Conservation (phyloP, 2,329 filamentous ascomycete genomes). For the Dactylellina haptotyla region DNA sequence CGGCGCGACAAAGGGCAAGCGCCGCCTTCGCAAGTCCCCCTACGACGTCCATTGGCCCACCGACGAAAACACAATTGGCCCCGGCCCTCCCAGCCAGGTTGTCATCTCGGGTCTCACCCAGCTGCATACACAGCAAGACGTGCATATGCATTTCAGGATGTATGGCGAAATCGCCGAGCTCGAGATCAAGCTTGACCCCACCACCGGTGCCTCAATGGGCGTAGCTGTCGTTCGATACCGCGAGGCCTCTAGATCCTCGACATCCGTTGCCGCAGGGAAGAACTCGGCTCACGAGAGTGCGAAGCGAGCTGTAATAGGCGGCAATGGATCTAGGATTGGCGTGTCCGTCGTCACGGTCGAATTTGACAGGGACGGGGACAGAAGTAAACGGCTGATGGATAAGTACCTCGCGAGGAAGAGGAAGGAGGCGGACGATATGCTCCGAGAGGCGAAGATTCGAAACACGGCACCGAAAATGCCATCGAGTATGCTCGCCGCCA, state of each 20-base stretch:
- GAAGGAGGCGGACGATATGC: conserved; percentile 67
- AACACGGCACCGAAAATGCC: conserved; percentile 58
- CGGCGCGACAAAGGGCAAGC: conserved; percentile 74
- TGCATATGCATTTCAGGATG: conserved; percentile 78
- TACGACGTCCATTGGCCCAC: conserved; percentile 84
- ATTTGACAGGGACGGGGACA: conserved; percentile 86
- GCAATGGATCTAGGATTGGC: conserved; percentile 82
- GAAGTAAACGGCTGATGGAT: conserved; percentile 81
- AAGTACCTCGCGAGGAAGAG: conserved; percentile 75
- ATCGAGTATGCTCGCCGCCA: conserved; percentile 54
- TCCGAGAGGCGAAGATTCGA: conserved; percentile 60
- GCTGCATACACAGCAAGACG: conserved; percentile 79
- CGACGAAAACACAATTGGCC: conserved; percentile 89
- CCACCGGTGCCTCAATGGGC: conserved; percentile 91
- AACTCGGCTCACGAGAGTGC: conserved; percentile 82
- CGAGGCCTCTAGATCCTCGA: conserved; percentile 65
- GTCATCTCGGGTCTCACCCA: conserved; percentile 98
- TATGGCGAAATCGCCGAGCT: conserved; percentile 90
- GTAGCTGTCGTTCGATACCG: conserved; percentile 92
- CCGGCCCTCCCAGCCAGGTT: conserved; percentile 87
- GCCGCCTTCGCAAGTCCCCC: conserved; percentile 75
- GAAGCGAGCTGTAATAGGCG: conserved; percentile 78
- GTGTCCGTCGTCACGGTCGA: conserved; percentile 81
- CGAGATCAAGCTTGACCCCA: conserved; percentile 93
- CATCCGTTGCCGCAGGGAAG: conserved; percentile 61